Evolutionary conservation across 129 eudicot genomes (phyloP), one percentile per base, ranked within the genome.

Genomic region (Artemisia tridentata): DNA sequence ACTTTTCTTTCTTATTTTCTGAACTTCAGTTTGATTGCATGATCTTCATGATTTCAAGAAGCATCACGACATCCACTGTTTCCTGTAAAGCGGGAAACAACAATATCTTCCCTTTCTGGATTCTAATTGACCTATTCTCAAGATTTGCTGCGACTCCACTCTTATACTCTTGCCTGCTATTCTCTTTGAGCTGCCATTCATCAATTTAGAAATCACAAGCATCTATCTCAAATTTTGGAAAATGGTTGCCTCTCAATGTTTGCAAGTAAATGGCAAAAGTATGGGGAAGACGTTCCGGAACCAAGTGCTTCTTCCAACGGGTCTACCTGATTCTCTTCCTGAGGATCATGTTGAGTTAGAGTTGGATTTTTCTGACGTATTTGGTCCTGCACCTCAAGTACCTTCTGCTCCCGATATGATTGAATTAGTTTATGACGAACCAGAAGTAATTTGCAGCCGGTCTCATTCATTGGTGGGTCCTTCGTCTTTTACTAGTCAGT

Each of bases 391-490:
- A 68, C 82, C 81, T 43, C 85, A 79, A 79, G 57, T 71, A 54
- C 62, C 90, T 45, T 58, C 77, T 72, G 25, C 79, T 25, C 71
- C 74, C 12, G 65, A 75, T 38, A 71, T 72, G 31, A 79, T 17
- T 31, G 87, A 83, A 19, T 17, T 84, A 25, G 74, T 74, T 45
- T 84, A 77, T 55, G 79, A 82, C 60, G 89, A 87, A 43, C 89
- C 93, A 34, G 83, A 76, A 60, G 82, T 87, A 9, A 80, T 87
- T 15, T 74, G 79, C 65, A 84, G 76, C 69, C 79, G 93, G 56
- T 84, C 89, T 38, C 93, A 84, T 72, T 87, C 89, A 61, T 82
- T 84, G 54, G 93, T 87, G 77, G 89, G 93, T 11, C 93, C 93
- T 71, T 73, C 93, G 46, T 17, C 80, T 17, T 74, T 50, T 48